Conservation (phyloP, 2,329 filamentous ascomycete genomes). For the Talaromyces atroroseus region DNA sequence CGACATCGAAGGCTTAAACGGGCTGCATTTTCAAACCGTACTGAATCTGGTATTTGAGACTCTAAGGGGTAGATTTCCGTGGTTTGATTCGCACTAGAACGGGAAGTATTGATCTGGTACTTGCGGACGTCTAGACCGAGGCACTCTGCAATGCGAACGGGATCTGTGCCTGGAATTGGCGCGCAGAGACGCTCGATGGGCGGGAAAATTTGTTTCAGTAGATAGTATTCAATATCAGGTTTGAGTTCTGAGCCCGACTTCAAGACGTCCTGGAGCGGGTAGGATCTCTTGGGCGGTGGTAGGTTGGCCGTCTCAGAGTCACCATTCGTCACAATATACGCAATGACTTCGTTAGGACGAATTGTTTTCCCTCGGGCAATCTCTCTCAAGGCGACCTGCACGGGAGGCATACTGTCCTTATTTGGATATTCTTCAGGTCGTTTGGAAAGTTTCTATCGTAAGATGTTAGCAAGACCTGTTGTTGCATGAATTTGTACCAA, state of each 20-base stretch:
- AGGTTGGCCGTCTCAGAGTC: conserved; percentile 57
- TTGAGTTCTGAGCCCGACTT: conserved; percentile 69
- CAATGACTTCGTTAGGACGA: conserved; percentile 91
- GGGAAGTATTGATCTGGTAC: conserved; percentile 66
- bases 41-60: conserved; percentile 84
- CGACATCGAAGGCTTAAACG: conserved; percentile 76
- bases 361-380: conserved; percentile 80
- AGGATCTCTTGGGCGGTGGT: conserved; percentile 77
- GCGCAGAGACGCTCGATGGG: conserved; percentile 96
- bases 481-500: neutral
- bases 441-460: conserved; percentile 76
- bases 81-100: conserved; percentile 48
- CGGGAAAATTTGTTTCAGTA: conserved; percentile 96
- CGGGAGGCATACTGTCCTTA: conserved; percentile 89
- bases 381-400: conserved; percentile 88
- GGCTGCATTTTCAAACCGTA: conserved; percentile 78
- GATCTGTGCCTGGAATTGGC: conserved; percentile 88
- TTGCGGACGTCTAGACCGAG: conserved; percentile 85
- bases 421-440: conserved; percentile 90
- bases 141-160: conserved; percentile 83
- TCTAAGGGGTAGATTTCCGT: conserved; percentile 84
- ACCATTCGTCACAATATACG: conserved; percentile 79
- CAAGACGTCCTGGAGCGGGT: conserved; percentile 75
- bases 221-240: conserved; percentile 95
- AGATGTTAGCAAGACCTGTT: conserved; percentile 12